Evolutionary conservation across 2,329 filamentous ascomycete genomes (phyloP).

Genomic region (Ophiocordyceps camponoti-saundersi): DNA sequence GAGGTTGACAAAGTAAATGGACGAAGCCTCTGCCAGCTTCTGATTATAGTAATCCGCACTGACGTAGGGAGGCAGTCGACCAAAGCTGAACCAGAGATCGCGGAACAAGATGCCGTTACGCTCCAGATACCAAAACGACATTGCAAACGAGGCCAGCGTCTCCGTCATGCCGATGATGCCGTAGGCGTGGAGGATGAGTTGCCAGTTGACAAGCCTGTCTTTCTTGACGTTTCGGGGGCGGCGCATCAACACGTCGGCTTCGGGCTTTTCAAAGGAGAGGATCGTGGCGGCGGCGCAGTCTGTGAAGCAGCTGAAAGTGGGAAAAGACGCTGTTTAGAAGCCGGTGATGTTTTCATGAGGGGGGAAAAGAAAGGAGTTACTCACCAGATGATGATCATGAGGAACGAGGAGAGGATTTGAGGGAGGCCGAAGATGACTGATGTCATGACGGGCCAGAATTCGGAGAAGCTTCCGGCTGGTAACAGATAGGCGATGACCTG

Average conservation of each 20-base stretch:
- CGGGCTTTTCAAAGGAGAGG: constrained; percentile 60
- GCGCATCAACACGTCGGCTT: constrained; percentile 56
- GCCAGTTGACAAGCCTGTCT: constrained; percentile 57
- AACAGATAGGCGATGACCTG: constrained; percentile 47
- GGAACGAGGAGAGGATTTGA: constrained; percentile 54
- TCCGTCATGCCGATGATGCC: constrained; percentile 50
- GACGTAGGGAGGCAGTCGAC: constrained; percentile 28
- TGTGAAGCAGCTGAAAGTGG: constrained; percentile 47
- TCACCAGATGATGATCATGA: constrained; percentile 52
- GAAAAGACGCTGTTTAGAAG: neutral
- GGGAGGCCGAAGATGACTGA: constrained; percentile 57
- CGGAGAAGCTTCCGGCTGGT: constrained; percentile 56
- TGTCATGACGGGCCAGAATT: constrained; percentile 62
- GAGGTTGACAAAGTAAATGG: constrained; percentile 65
- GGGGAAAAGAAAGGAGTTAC: neutral
- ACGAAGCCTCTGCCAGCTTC: constrained; percentile 46
- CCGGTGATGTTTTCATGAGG: neutral
- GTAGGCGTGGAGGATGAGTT: constrained; percentile 57
- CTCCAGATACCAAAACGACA: constrained; percentile 50
- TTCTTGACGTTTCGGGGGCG: constrained; percentile 51
- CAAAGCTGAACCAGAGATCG: constrained; percentile 52
- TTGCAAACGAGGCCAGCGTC: constrained; percentile 41
- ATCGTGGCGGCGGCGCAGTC: constrained; percentile 58
- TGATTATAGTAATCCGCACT: constrained; percentile 35
- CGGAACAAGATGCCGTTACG: constrained; percentile 47